These are phyloP conservation scores for Termitomyces sp. DNA, from an alignment of 768 basidiomycete genomes.

Conservation along the genomic window DNA sequence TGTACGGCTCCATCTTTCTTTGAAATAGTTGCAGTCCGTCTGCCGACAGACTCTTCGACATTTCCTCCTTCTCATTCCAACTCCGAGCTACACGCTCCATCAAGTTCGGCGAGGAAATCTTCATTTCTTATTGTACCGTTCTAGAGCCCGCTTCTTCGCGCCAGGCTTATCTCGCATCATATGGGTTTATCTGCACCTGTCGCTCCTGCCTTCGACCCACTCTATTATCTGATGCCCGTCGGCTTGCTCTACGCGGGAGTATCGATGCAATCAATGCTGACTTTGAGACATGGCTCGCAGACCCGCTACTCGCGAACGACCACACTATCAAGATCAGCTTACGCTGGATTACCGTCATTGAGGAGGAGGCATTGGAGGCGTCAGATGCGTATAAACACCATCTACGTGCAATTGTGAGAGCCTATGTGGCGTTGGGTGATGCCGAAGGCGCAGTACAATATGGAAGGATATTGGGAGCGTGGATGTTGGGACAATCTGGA, in stretches of 20 bases:
- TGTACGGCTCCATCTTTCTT: not conserved
- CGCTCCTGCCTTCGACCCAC: constrained; percentile 18
- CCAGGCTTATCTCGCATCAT: constrained; percentile 19
- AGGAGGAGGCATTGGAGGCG: constrained; percentile 15
- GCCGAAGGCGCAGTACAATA: constrained; percentile 11
- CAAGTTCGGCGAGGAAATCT: constrained; percentile 24
- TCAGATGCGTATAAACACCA: constrained; percentile 13
- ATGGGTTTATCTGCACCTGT: constrained; percentile 23
- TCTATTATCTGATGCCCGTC: constrained; percentile 17
- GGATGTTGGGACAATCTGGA: constrained; percentile 12
- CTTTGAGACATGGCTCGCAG: constrained; percentile 13
- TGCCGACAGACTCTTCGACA: constrained; percentile 19
- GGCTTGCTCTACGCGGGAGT: constrained; percentile 12
- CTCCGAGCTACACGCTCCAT: constrained; percentile 22
- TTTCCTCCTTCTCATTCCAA: constrained; percentile 23
- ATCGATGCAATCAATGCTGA: constrained; percentile 6
- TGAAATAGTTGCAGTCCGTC: constrained; percentile 25
- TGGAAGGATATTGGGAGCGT: constrained; percentile 11
- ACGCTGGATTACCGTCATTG: constrained; percentile 12
- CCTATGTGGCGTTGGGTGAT: constrained; percentile 15
- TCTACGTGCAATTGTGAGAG: constrained; percentile 12
- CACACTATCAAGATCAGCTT: constrained; percentile 15
- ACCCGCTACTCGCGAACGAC: constrained; percentile 12
- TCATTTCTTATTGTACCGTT: constrained; percentile 20
- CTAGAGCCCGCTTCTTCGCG: constrained; percentile 16